Conservation (phyloP, 148 eudicot genomes). For the Fagopyrum esculentum region DNA sequence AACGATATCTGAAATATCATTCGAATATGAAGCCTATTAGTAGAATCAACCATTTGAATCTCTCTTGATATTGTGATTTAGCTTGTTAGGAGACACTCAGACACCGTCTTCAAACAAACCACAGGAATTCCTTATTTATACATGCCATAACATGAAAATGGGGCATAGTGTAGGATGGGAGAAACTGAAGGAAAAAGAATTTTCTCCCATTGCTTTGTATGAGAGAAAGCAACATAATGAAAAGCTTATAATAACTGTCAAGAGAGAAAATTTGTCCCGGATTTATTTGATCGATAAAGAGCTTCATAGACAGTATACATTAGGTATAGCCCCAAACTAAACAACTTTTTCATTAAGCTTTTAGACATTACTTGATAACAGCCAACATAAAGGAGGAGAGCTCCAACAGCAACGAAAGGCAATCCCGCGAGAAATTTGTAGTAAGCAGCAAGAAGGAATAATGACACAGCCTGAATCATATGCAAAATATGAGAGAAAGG, state of each 20-base stretch:
- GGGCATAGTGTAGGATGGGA: background rate
- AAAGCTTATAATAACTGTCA: background rate
- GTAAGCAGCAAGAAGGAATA: constrained; percentile 84
- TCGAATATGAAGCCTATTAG: background rate
- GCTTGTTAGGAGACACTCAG: background rate
- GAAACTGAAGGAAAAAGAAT: background rate
- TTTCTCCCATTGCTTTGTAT: background rate
- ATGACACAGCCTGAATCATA: constrained; percentile 54
- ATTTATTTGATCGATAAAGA: background rate
- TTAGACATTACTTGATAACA: constrained; percentile 69
- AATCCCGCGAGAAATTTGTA: constrained; percentile 73
- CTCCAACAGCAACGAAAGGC: constrained; percentile 79
- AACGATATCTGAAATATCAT: constrained; percentile 62
- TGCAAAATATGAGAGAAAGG: background rate
- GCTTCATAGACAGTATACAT: background rate
- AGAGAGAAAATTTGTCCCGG: background rate
- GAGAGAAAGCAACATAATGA: background rate
- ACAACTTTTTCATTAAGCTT: background rate
- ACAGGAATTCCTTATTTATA: background rate
- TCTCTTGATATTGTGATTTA: background rate
- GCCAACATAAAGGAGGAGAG: constrained; percentile 90
- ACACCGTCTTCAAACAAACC: background rate
- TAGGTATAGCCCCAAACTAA: background rate
- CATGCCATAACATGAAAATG: background rate
- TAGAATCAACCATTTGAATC: background rate